Evolutionary conservation across 441 rosid species (phyloP), one percentile per base, ranked within the genome.

Genomic region (Viola pubescens): DNA sequence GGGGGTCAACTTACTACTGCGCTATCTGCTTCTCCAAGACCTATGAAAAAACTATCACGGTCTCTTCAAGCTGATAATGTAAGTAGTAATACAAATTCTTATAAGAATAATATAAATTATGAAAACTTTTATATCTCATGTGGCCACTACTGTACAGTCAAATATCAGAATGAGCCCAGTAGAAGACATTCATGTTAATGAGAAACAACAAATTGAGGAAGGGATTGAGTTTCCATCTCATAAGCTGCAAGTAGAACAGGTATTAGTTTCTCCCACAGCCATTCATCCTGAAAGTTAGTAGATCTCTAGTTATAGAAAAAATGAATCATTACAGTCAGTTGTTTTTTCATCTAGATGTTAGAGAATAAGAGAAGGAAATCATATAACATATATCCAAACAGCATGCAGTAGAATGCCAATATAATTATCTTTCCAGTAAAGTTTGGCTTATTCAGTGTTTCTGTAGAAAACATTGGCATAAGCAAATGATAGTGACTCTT

Each of bases 211-310:
- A 43, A 75, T 72, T 71, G 65, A 65, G 53, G 68, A 71, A 64
- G 73, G 67, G 70, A 71, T 71, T 64, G 75, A 73, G 53, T 69
- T 79, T 49, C 64, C 77, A 46, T 70, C 77, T 48, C 74, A 70
- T 48, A 68, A 78, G 65, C 72, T 66, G 66, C 84, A 69, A 61
- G 68, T 63, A 61, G 78, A 73, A 9, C 77, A 77, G 94, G 94
- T 84, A 74, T 60, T 61, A 54, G 42, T 72, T 64, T 57, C 57
- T 58, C 45, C 10, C 54, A 39, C 45, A 60, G 45, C 63, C 10
- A 42, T 44, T 37, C 59, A 38, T 10, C 52, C 57, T 61, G 46
- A 7, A 10, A 9, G 4, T 11, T 1, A 9, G 40, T 16, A 45
- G 59, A 11, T 51, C 49, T 47, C 51, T 9, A 55, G 37, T 41